phyloP scores from a whole-genome alignment of 2,329 filamentous ascomycete genomes.

The Alternaria dauci region DNA sequence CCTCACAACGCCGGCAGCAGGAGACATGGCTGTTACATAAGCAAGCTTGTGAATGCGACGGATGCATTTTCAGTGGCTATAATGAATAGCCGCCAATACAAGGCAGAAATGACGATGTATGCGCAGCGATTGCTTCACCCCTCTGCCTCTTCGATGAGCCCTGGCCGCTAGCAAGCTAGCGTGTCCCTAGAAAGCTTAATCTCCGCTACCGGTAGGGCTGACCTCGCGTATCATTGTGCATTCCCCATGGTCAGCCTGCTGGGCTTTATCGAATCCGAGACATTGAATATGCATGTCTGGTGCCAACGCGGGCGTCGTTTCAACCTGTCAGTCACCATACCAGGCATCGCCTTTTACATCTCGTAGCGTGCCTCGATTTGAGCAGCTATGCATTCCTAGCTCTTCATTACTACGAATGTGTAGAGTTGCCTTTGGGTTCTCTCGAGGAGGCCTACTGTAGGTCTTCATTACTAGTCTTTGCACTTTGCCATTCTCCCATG shows the following conservation, averaged over 20 bases:
- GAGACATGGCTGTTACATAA: conserved; percentile 16
- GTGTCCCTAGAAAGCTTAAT: conserved; percentile 41
- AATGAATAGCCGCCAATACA: conserved; percentile 1
- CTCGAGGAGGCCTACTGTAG: background rate
- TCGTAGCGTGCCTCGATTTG: background rate
- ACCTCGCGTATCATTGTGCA: conserved; percentile 3
- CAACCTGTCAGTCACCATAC: background rate
- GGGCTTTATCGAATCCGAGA: background rate
- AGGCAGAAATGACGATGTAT: conserved; percentile 14
- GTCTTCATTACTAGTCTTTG: background rate
- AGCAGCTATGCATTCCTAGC: background rate
- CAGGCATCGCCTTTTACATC: background rate
- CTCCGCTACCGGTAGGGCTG: conserved; percentile 32
- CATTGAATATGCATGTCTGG: background rate
- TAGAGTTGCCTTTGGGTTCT: too few species aligned
- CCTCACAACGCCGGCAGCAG: conserved; percentile 8
- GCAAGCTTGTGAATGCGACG: background rate
- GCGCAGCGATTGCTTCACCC: conserved; percentile 20
- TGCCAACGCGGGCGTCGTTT: background rate
- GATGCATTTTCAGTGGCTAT: conserved; percentile 5
- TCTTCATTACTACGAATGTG: background rate
- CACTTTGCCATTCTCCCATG: background rate
- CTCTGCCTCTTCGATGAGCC: conserved; percentile 16
- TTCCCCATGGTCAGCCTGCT: background rate
- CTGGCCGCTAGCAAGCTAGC: conserved; percentile 30